Conservation (phyloP, 768 basidiomycete species). For the Rhizopogon sp. region DNA sequence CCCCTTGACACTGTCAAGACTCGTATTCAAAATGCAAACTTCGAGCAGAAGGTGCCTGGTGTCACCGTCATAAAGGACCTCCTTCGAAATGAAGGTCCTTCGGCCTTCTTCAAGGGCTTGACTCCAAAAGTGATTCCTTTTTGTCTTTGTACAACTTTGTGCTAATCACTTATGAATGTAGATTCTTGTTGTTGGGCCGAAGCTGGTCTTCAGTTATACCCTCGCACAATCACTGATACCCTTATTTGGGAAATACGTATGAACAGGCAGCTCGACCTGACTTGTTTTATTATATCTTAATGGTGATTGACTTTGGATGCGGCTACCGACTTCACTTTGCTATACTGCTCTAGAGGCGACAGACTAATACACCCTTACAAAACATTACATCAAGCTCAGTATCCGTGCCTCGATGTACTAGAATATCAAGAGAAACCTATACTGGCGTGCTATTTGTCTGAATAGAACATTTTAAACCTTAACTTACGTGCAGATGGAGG, state of each 20-base stretch:
- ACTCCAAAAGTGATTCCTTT: constrained; percentile 75
- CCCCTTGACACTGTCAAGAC: constrained; percentile 97
- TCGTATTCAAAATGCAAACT: constrained; percentile 98
- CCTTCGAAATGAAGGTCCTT: constrained; percentile 76
- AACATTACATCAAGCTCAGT: neutral
- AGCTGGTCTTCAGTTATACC: constrained; percentile 97
- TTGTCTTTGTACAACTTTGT: constrained; percentile 19
- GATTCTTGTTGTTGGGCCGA: constrained; percentile 95
- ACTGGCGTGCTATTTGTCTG: neutral
- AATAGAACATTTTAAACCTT: neutral
- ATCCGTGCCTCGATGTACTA: neutral
- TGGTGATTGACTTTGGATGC: neutral
- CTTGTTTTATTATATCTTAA: neutral
- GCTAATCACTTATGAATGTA: constrained; percentile 34
- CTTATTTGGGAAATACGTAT: constrained; percentile 82
- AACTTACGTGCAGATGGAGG: neutral
- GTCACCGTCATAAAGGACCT: constrained; percentile 80
- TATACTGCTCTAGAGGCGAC: neutral
- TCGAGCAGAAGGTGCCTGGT: constrained; percentile 80
- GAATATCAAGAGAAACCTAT: neutral
- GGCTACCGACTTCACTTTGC: neutral
- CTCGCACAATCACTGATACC: constrained; percentile 96
- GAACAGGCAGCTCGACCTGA: constrained; percentile 1
- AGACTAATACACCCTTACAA: neutral
- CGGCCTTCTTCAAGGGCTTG: constrained; percentile 93